phyloP scores from a whole-genome alignment of 2,329 filamentous ascomycete genomes.

The Cercospora sp. region DNA sequence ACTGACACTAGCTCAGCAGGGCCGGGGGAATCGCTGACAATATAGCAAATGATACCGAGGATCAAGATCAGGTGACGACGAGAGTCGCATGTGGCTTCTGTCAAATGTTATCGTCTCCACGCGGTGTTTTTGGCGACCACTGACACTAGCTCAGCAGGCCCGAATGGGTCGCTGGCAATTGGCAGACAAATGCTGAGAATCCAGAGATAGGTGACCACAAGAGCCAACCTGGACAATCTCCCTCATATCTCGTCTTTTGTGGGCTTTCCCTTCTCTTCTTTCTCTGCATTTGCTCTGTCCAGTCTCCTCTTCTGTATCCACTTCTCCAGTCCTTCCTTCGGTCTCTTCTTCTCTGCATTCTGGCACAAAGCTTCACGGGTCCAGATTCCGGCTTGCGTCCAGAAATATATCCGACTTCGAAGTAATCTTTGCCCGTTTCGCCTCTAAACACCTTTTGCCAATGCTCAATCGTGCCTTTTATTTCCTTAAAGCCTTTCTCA shows the following conservation, averaged over 20 bases:
- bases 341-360: constrained; percentile 65
- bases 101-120: neutral
- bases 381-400: constrained; percentile 61
- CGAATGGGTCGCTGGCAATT: neutral
- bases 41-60: neutral
- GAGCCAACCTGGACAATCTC: neutral
- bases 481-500: constrained; percentile 63
- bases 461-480: constrained; percentile 68
- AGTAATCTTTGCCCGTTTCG: constrained; percentile 71
- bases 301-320: constrained; percentile 21
- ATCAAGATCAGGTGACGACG: neutral
- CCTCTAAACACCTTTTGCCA: constrained; percentile 79
- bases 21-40: neutral
- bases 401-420: constrained; percentile 73
- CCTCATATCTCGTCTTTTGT: constrained; percentile 16
- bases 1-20: too few relatives aligned
- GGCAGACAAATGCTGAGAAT: neutral
- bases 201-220: neutral
- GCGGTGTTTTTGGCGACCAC: neutral
- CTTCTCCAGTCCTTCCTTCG: constrained; percentile 42
- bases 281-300: constrained; percentile 13
- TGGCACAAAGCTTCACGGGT: constrained; percentile 49
- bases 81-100: neutral
- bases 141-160: neutral
- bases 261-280: constrained; percentile 13